Conservation (phyloP, 1,284 basidiomycete species). For the Puccinia coronata region DNA sequence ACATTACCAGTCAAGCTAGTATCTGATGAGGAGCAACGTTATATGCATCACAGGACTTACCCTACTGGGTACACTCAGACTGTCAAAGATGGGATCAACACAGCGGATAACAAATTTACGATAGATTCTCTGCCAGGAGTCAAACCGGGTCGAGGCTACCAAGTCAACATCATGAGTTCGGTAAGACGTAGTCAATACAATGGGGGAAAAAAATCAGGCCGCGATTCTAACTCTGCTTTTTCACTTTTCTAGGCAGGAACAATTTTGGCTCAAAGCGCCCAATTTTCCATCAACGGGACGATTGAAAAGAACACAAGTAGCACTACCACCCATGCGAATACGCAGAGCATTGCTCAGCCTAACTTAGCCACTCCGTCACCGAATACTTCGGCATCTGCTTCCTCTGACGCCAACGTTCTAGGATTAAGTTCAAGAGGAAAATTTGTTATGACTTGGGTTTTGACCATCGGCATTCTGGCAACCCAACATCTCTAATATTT, state of each 20-base stretch:
- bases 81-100: slow-evolving; percentile 45
- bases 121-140: slow-evolving; percentile 26
- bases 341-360: slow-evolving; percentile 17
- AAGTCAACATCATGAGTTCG: slow-evolving; percentile 43
- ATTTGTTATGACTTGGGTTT: not conserved
- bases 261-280: slow-evolving; percentile 44
- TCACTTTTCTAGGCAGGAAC: slow-evolving; percentile 20
- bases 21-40: not conserved
- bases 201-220: not conserved
- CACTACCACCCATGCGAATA: not conserved
- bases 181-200: not conserved
- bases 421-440: not conserved
- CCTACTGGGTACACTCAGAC: slow-evolving; percentile 36
- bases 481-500: not conserved
- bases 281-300: slow-evolving; percentile 44
- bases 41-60: slow-evolving; percentile 14
- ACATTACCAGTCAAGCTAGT: not conserved
- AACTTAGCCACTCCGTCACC: not conserved
- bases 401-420: slow-evolving; percentile 18
- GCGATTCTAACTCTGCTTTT: not conserved
- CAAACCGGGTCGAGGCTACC: slow-evolving; percentile 40
- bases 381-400: slow-evolving; percentile 25
- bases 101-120: slow-evolving; percentile 43
- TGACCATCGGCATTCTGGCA: not conserved
- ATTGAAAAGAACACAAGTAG: slow-evolving; percentile 7